These are phyloP conservation scores for Colletotrichum viniferum DNA, from an alignment of 2,329 filamentous ascomycete genomes.

Conservation along the genomic window DNA sequence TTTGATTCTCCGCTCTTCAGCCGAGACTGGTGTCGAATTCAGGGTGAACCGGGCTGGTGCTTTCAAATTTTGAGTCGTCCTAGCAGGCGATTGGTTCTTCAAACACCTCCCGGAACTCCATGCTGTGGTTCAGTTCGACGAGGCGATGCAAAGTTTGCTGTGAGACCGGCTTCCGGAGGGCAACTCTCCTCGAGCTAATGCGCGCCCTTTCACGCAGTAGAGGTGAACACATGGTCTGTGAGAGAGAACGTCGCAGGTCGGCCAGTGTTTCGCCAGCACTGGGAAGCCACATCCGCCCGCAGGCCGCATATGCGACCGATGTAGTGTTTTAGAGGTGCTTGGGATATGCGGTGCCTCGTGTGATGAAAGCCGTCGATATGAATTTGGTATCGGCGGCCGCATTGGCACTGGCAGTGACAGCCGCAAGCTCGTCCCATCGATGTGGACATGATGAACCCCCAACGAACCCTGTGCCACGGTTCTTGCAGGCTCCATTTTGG, in stretches of 20 bases:
- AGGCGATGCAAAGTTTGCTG: neutral
- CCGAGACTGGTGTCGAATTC: neutral
- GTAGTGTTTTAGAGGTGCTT: neutral
- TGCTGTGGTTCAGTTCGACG: neutral
- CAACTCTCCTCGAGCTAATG: neutral
- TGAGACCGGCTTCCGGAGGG: slow-evolving; percentile 17
- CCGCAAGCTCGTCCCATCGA: neutral
- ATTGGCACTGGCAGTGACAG: neutral
- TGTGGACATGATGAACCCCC: neutral
- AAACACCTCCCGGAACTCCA: neutral
- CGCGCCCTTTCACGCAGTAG: neutral
- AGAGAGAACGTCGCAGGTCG: neutral
- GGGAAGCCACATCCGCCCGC: neutral
- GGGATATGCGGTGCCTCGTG: neutral
- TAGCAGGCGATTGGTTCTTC: neutral
- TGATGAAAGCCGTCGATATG: neutral
- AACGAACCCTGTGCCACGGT: neutral
- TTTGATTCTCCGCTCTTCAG: neutral
- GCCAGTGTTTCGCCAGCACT: slow-evolving; percentile 3
- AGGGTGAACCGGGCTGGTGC: neutral
- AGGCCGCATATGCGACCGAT: neutral
- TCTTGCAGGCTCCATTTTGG: neutral
- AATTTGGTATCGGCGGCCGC: neutral
- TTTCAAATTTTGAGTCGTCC: neutral
- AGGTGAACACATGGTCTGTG: slow-evolving; percentile 21